Base-by-base conservation (phyloP, 257 asterid genomes). In the Plantago major region DNA sequence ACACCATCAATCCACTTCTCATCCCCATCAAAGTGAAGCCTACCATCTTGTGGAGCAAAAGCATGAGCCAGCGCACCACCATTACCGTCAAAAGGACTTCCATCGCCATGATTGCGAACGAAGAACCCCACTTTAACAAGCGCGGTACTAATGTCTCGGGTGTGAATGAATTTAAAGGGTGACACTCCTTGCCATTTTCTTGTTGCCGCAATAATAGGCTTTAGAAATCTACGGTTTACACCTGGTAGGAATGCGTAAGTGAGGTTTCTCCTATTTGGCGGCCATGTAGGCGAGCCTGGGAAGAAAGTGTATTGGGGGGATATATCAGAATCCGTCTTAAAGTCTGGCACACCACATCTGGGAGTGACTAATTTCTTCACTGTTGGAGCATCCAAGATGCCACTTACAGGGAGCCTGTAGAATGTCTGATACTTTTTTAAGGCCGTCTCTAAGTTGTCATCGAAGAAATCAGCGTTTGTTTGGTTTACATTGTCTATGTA, bases 1-100 rank as follows among this genome's bases (percentile, higher is more conserved):
- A 52, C 77, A n/a, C 75, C 73, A 46, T 59, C 10, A 1, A 67
- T 58, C 78, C 78, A 74, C 30, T 0, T 40, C 63, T 78, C 83
- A 7, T 63, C 71, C 3, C 10, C 76, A 33, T 78, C 80, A 40
- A 45, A 69, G 61, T 71, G 75, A 19, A 78, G 65, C 46, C 58
- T 51, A 1, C 78, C 84, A 37, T 50, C 63, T 8, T 64, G 52
- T 43, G 80, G 78, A 0, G 56, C 46, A 11, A 13, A 19, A 0
- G 78, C 71, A 43, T 71, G 77, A 7, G 81, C 81, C 57, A 72
- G 5, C 4, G 65, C 37, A 3, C 74, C 71, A 0, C 63, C 47
- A 0, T 57, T 30, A 7, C 83, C 77, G 9, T 78, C 77, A 18
- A 78, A 69, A 0, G 63, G 51, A 5, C 0, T 0, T 11, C 62